These are phyloP conservation scores for Sugiyamaella valdiviana DNA, from an alignment of 805 yeast species.

Conservation along the genomic window DNA sequence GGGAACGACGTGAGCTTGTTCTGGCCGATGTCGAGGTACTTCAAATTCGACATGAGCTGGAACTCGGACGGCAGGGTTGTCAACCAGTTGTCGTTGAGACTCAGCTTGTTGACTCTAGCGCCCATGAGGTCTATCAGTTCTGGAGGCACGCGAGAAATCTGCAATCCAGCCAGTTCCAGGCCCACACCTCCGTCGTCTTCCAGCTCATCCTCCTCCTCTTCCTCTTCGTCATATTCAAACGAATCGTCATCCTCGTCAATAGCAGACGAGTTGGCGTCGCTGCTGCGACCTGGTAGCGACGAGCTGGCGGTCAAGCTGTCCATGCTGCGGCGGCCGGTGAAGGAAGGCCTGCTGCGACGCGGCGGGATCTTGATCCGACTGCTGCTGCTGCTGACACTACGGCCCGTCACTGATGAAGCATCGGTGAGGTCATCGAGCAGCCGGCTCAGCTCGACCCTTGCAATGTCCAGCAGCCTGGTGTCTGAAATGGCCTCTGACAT, in stretches of 20 bases:
- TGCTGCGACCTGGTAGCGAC: neutral
- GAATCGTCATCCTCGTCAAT: constrained; percentile 6
- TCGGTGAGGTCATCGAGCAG: neutral
- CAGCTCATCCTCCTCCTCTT: constrained; percentile 13
- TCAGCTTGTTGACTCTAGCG: constrained; percentile 43
- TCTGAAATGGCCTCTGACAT: constrained; percentile 6
- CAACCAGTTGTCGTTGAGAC: constrained; percentile 48
- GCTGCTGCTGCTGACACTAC: constrained; percentile 1
- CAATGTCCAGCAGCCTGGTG: constrained; percentile 5
- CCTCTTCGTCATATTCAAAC: constrained; percentile 8
- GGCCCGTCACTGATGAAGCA: neutral
- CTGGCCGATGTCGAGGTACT: constrained; percentile 60
- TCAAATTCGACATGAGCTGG: constrained; percentile 36
- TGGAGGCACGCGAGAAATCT: constrained; percentile 36
- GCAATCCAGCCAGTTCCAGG: constrained; percentile 37
- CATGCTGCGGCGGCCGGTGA: neutral
- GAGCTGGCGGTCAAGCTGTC: neutral
- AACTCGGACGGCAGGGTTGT: constrained; percentile 44
- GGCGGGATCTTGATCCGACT: neutral
- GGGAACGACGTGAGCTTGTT: constrained; percentile 56
- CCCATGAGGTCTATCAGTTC: constrained; percentile 35
- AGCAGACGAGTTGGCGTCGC: neutral
- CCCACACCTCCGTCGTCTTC: constrained; percentile 22
- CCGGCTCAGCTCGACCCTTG: constrained; percentile 7
- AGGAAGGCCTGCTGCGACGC: neutral